Percentiles rank a stretch among this genome's conserved stretches.
Conservation (phyloP, 495 filamentous ascomycete genomes). For the Xylaria venustula region DNA sequence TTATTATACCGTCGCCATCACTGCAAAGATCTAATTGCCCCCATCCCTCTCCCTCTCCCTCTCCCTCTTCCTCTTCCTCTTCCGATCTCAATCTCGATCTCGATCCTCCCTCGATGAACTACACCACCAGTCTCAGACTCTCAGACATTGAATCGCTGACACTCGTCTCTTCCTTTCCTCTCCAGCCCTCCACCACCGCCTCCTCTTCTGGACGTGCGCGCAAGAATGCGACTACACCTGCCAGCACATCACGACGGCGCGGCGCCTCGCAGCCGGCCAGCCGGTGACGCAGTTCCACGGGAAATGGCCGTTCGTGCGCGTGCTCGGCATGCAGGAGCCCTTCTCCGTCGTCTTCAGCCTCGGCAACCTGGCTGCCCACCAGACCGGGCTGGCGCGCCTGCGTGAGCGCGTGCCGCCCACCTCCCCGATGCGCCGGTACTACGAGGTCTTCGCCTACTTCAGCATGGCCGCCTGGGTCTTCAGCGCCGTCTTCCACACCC, state of each 20-base stretch:
- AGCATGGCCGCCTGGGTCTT: conserved; percentile 82
- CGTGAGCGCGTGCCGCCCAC: conserved; percentile 63
- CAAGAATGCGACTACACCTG: conserved; percentile 97
- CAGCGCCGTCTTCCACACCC: conserved; percentile 84
- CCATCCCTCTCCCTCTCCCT: too few relatives aligned
- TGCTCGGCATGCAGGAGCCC: conserved; percentile 92
- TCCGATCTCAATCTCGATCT: too few relatives aligned
- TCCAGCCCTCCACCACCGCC: conserved; percentile 63
- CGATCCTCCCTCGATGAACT: too few relatives aligned
- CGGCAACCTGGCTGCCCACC: conserved; percentile 86
- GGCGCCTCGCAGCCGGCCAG: conserved; percentile 61
- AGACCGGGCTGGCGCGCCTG: conserved; percentile 69
- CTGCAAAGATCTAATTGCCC: too few relatives aligned
- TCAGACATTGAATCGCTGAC: neutral
- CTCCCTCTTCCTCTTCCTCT: too few relatives aligned
- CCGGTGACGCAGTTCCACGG: conserved; percentile 92
- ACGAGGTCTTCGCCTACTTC: conserved; percentile 75
- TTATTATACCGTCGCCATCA: too few relatives aligned
- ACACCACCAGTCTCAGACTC: too few relatives aligned
- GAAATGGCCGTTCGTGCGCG: conserved; percentile 96
- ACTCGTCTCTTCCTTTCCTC: neutral
- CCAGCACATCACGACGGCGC: conserved; percentile 87
- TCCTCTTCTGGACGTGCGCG: conserved; percentile 79
- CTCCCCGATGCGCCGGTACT: conserved; percentile 79
- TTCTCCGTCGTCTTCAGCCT: conserved; percentile 90